A percentile compares a stretch with the other conserved stretches of the same genome.
phyloP scores from a whole-genome alignment of 805 yeast species.

The Kodamaea sagamina region DNA sequence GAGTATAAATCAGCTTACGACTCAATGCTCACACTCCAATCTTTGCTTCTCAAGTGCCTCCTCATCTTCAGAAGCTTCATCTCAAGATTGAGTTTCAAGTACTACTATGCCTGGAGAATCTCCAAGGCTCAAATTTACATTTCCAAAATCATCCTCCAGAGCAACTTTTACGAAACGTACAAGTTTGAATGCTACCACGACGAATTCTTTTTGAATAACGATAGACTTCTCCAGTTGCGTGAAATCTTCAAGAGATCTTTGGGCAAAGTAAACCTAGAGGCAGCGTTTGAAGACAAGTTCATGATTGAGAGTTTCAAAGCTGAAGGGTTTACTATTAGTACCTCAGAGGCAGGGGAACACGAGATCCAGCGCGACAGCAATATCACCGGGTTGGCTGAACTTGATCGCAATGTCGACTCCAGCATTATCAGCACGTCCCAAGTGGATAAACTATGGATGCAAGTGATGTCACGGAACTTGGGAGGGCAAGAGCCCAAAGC shows the following conservation, averaged over 20 bases:
- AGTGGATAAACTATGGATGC: constrained; percentile 17
- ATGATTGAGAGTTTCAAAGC: constrained; percentile 1
- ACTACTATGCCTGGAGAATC: constrained; percentile 69
- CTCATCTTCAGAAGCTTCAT: constrained; percentile 12
- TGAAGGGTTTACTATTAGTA: background rate
- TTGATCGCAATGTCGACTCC: background rate
- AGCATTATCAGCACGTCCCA: constrained; percentile 10
- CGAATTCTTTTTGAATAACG: constrained; percentile 14
- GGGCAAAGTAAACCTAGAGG: constrained; percentile 14
- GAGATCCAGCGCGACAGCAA: no score
- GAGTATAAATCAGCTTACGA: constrained; percentile 21
- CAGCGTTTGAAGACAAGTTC: background rate
- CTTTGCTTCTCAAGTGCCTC: constrained; percentile 3
- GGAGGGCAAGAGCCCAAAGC: background rate
- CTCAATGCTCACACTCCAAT: constrained; percentile 3
- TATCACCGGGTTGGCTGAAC: background rate
- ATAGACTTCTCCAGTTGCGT: constrained; percentile 2
- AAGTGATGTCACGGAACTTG: constrained; percentile 12
- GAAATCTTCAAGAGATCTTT: constrained; percentile 25
- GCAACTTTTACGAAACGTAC: constrained; percentile 25
- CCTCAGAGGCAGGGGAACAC: background rate
- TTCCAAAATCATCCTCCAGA: constrained; percentile 24
- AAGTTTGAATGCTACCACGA: constrained; percentile 7
- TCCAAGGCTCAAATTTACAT: constrained; percentile 55
- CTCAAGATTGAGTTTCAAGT: constrained; percentile 51